Percentiles rank a stretch among this genome's conserved stretches.
Evolutionary conservation across 257 asterid species (phyloP).

Genomic region (Leptodermis oblonga): DNA sequence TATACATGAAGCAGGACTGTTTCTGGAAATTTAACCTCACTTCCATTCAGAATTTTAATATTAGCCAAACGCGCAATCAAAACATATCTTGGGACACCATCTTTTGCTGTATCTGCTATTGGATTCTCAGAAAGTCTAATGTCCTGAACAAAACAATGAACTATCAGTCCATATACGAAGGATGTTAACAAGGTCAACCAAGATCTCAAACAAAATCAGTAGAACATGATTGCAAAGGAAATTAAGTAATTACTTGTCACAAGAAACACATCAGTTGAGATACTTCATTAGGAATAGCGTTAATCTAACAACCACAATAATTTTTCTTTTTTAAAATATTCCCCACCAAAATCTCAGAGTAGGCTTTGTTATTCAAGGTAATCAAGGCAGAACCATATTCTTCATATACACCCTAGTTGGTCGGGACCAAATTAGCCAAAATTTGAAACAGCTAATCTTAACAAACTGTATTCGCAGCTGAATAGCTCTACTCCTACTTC

Average conservation of each 20-base stretch:
- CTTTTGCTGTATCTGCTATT: slow-evolving; percentile 64
- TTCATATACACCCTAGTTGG: neutral
- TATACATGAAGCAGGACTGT: neutral
- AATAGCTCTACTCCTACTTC: neutral
- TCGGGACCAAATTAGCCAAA: neutral
- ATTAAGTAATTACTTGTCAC: neutral
- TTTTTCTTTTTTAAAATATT: no score
- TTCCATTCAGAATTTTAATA: slow-evolving; percentile 66
- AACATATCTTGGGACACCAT: slow-evolving; percentile 82
- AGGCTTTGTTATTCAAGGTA: neutral
- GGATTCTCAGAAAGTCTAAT: slow-evolving; percentile 88
- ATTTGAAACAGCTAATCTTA: neutral
- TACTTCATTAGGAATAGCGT: neutral
- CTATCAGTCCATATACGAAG: slow-evolving; percentile 1
- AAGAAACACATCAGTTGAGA: neutral
- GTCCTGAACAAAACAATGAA: slow-evolving; percentile 42
- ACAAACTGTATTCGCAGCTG: neutral
- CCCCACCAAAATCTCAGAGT: neutral
- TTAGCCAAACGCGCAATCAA: slow-evolving; percentile 76
- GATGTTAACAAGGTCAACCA: neutral
- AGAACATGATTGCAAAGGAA: neutral
- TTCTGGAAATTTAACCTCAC: slow-evolving; percentile 60
- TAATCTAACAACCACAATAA: neutral
- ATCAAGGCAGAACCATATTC: neutral
- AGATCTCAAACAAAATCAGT: neutral